phyloP scores from a whole-genome alignment of 2,329 filamentous ascomycete species.

The Ramularia collo-cygni region DNA sequence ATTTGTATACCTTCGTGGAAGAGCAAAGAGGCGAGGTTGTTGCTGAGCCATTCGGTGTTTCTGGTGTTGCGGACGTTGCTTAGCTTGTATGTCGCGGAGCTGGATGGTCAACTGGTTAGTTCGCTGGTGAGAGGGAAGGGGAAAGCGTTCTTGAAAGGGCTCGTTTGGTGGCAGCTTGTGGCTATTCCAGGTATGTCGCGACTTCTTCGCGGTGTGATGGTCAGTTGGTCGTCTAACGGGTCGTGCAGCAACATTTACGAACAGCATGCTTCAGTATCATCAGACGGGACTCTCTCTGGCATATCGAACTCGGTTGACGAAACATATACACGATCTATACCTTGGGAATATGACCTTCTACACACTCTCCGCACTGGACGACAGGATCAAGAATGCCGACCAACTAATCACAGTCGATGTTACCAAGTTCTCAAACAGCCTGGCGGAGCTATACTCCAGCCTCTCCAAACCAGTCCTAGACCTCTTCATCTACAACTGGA shows the following conservation, averaged over 20 bases:
- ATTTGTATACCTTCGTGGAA: conserved; percentile 88
- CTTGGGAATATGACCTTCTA: conserved; percentile 98
- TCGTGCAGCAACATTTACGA: conserved; percentile 57
- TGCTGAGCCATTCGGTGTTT: conserved; percentile 90
- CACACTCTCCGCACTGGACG: conserved; percentile 86
- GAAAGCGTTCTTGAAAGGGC: conserved; percentile 76
- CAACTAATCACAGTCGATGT: conserved; percentile 96
- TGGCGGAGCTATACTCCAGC: conserved; percentile 94
- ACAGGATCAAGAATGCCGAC: conserved; percentile 97
- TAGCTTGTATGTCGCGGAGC: conserved; percentile 89
- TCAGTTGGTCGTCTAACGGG: no score
- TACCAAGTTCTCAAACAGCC: conserved; percentile 87
- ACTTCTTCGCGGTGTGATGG: no score
- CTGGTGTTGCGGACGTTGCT: conserved; percentile 84
- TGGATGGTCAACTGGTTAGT: conserved; percentile 91
- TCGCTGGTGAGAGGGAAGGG: conserved; percentile 86
- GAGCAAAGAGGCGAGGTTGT: conserved; percentile 77
- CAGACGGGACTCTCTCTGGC: conserved; percentile 90
- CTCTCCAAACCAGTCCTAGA: conserved; percentile 90
- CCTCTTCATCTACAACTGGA: conserved; percentile 95
- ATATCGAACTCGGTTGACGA: conserved; percentile 89
- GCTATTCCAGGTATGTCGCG: conserved; percentile 73
- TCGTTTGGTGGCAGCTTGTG: conserved; percentile 98
- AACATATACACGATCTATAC: conserved; percentile 91
- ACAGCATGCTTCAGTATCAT: conserved; percentile 76